Evolutionary conservation across 176 grass and related monocot genomes (phyloP).

Genomic region (Eleusine indica): DNA sequence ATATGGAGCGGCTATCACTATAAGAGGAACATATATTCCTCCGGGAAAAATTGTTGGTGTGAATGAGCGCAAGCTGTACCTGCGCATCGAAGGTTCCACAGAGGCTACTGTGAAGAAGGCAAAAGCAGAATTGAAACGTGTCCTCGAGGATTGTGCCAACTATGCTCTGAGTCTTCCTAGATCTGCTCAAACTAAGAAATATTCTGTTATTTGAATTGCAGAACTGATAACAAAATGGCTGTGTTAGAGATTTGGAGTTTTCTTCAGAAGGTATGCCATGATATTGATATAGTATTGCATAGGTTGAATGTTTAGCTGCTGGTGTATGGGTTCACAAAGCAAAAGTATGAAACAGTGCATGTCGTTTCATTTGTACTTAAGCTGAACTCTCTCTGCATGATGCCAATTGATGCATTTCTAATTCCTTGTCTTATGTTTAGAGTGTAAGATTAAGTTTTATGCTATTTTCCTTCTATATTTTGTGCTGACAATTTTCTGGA

Average conservation of each 20-base stretch:
- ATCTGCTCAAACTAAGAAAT: constrained; percentile 81
- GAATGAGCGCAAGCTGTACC: constrained; percentile 85
- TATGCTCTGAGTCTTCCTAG: constrained; percentile 76
- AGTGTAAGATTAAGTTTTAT: constrained; percentile 1
- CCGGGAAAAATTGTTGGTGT: constrained; percentile 79
- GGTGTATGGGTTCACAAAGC: background rate
- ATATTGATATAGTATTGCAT: background rate
- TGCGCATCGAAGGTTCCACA: constrained; percentile 83
- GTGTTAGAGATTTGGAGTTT: background rate
- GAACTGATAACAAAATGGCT: constrained; percentile 20
- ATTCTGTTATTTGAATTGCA: constrained; percentile 79
- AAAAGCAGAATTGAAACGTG: constrained; percentile 90
- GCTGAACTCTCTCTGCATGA: background rate
- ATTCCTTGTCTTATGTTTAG: too few species aligned
- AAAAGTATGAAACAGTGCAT: too few species aligned
- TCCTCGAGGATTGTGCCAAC: constrained; percentile 82
- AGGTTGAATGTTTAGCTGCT: constrained; percentile 19
- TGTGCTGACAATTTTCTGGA: constrained; percentile 35
- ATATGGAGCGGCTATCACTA: constrained; percentile 87
- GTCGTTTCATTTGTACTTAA: constrained; percentile 4
- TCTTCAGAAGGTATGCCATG: constrained; percentile 41
- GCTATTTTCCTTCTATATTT: constrained; percentile 10
- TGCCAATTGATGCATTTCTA: background rate
- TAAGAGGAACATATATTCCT: constrained; percentile 80
- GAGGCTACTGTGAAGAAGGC: constrained; percentile 93